Evolutionary conservation across 768 basidiomycete species (phyloP).

Genomic region (Suillus occidentalis): DNA sequence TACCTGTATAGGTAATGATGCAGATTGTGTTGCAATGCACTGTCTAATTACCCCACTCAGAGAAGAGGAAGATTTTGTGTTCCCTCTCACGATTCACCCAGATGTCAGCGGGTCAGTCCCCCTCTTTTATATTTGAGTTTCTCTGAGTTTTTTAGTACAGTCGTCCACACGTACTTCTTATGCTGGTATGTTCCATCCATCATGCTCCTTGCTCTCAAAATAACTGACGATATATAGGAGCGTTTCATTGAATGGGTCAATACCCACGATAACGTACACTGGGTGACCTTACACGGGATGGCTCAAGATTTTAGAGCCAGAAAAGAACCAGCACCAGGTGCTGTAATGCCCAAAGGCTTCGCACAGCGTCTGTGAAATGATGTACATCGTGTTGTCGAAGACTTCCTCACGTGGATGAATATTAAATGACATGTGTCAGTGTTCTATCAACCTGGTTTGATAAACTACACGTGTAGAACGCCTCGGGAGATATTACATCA

Average conservation of each 20-base stretch:
- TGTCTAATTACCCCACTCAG: constrained; percentile 27
- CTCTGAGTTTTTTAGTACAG: constrained; percentile 30
- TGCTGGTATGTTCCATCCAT: constrained; percentile 49
- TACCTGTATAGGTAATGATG: constrained; percentile 57
- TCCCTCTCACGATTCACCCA: constrained; percentile 78
- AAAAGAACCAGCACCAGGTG: constrained; percentile 46
- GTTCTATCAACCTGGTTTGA: not conserved
- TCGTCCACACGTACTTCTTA: constrained; percentile 68
- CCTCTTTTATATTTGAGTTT: constrained; percentile 6
- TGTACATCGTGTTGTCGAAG: not conserved
- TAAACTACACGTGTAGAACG: constrained; percentile 3
- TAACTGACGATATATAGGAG: constrained; percentile 39
- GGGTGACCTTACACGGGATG: constrained; percentile 72
- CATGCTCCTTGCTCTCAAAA: not conserved
- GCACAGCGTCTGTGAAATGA: constrained; percentile 8
- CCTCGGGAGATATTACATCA: not conserved
- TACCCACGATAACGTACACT: constrained; percentile 65
- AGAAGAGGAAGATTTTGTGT: constrained; percentile 66
- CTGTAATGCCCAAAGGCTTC: constrained; percentile 55
- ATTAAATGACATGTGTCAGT: not conserved
- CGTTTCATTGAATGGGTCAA: constrained; percentile 77
- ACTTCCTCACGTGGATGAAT: constrained; percentile 4
- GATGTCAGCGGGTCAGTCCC: constrained; percentile 63
- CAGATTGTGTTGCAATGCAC: not conserved
- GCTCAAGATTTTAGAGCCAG: constrained; percentile 59